These are phyloP conservation scores for Xylaria telfairii DNA, from an alignment of 495 filamentous ascomycete genomes.

Conservation along the genomic window DNA sequence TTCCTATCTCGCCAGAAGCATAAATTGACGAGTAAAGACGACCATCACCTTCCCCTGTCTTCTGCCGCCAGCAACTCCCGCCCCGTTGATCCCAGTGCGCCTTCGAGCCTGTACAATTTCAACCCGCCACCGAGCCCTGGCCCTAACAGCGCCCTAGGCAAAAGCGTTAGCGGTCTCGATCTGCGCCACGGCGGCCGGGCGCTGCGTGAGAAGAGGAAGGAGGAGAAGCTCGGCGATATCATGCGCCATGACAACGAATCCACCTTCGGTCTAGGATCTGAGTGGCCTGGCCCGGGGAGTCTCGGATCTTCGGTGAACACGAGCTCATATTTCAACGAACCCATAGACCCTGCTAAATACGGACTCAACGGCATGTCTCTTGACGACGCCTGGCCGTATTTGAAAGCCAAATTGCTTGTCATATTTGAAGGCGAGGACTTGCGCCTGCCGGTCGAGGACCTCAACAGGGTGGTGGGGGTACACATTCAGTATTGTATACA, in stretches of 20 bases:
- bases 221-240: conserved; percentile 67
- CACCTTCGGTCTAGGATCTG: conserved; percentile 39
- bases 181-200: conserved; percentile 83
- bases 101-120: conserved; percentile 80
- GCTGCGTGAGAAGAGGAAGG: conserved; percentile 87
- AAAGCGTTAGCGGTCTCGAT: conserved; percentile 83
- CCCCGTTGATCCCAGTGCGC: conserved; percentile 82
- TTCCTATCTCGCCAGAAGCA: conserved; percentile 92
- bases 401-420: conserved; percentile 88
- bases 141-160: conserved; percentile 71
- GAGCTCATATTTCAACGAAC: conserved; percentile 52
- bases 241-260: conserved; percentile 42
- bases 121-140: conserved; percentile 71
- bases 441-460: conserved; percentile 87
- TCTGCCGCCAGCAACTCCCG: conserved; percentile 90
- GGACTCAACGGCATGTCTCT: conserved; percentile 81
- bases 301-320: conserved; percentile 49
- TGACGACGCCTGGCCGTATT: conserved; percentile 93
- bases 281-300: conserved; percentile 62
- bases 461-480: conserved; percentile 83
- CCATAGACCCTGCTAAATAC: conserved; percentile 59
- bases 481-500: conserved; percentile 81
- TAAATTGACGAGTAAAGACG: conserved; percentile 80
- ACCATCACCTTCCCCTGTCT: conserved; percentile 81
- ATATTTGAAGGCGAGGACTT: conserved; percentile 95